phyloP scores from a whole-genome alignment of 495 filamentous ascomycete genomes.

The Penicillium pulvis region DNA sequence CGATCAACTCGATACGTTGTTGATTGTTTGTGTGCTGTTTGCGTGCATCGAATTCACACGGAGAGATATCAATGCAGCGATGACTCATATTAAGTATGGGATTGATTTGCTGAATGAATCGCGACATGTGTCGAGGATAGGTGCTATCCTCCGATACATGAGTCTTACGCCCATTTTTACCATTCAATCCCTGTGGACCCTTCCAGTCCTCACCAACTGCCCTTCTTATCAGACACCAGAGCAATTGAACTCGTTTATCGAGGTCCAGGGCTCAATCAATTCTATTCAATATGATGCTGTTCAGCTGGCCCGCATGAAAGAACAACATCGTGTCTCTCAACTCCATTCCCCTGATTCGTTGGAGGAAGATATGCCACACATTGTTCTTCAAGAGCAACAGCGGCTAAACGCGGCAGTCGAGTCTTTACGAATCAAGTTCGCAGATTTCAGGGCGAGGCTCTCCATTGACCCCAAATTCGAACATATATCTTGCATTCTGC shows the following conservation, averaged over 20 bases:
- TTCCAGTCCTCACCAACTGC: background rate
- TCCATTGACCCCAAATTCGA: background rate
- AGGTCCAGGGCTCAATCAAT: constrained; percentile 7
- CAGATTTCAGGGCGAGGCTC: background rate
- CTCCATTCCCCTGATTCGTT: background rate
- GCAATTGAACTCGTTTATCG: constrained; percentile 1
- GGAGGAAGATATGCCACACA: background rate
- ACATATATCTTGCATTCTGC: background rate
- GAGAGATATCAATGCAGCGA: constrained; percentile 10
- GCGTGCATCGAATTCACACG: constrained; percentile 16
- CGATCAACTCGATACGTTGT: constrained; percentile 5
- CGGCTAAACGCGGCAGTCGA: background rate
- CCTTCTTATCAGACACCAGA: background rate
- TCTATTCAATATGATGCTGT: constrained; percentile 4
- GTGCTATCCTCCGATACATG: constrained; percentile 9
- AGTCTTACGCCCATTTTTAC: constrained; percentile 4
- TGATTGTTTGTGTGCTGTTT: constrained; percentile 8
- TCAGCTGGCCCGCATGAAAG: constrained; percentile 2
- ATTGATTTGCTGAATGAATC: constrained; percentile 4
- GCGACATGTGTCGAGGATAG: background rate
- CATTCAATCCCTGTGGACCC: background rate
- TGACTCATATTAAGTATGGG: constrained; percentile 6
- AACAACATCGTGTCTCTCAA: background rate
- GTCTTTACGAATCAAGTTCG: background rate
- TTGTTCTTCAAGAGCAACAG: background rate